phyloP scores from a whole-genome alignment of 148 eudicot genomes.

The Silene uniflora region DNA sequence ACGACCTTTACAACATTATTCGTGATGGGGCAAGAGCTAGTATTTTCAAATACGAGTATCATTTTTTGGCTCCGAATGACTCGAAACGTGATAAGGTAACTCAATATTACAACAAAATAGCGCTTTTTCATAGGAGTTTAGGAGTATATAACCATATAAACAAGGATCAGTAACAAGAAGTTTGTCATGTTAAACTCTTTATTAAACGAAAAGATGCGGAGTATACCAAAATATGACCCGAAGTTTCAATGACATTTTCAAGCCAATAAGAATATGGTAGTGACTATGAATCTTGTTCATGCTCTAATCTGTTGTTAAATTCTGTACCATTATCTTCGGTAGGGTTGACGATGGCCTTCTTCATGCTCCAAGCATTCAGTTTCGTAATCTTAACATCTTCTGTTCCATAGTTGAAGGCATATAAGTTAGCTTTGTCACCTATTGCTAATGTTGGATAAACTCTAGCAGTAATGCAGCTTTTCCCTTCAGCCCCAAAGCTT shows the following conservation, averaged over 20 bases:
- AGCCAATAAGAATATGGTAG: neutral
- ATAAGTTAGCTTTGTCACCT: slow-evolving; percentile 37
- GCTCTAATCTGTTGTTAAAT: neutral
- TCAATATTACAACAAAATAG: no score
- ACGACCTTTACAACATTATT: no score
- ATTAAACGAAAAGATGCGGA: neutral
- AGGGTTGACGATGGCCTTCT: slow-evolving; percentile 35
- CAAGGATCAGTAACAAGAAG: neutral
- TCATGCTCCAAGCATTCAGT: slow-evolving; percentile 58
- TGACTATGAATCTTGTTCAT: slow-evolving; percentile 14
- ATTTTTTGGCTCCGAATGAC: no score
- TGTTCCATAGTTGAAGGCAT: slow-evolving; percentile 54
- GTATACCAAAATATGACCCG: neutral
- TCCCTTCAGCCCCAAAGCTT: slow-evolving; percentile 59
- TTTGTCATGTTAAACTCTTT: neutral
- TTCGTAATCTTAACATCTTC: slow-evolving; percentile 35
- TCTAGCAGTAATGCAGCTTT: slow-evolving; percentile 55
- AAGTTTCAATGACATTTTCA: neutral
- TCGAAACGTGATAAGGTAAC: no score
- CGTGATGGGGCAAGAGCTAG: no score
- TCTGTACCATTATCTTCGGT: neutral
- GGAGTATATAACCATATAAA: neutral
- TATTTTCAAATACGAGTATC: no score
- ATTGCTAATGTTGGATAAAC: slow-evolving; percentile 61
- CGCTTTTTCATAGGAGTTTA: no score